Evolutionary conservation across 164 flowering plant genomes (phyloP), one percentile per base, ranked within the genome.

Genomic region (Vitis labrusca): DNA sequence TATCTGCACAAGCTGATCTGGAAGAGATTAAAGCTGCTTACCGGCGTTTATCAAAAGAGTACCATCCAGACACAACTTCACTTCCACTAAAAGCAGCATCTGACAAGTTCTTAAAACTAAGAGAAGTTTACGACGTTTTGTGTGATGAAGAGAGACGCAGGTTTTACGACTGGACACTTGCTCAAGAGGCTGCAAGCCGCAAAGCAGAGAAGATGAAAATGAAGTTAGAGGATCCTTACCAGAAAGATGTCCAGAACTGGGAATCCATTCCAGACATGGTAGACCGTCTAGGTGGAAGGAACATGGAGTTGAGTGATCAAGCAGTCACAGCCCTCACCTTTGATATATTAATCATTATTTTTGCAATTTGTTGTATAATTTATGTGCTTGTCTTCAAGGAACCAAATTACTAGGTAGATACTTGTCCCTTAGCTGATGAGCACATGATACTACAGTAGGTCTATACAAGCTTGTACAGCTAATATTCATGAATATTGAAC

Each of bases 1-100:
- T 93, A 67, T 47, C 87, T 11, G 83, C 88, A 44, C 83, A 79
- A 16, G 95, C 96, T 0, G 95, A 93, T 65, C 2, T 89, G 76
- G 98, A 93, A 79, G 97, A 93, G 75, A 93, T 93, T 10, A 93
- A 90, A 76, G 79, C 89, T 0, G 97, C 98, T 3, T 93, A 90
- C 74, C 54, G 97, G 30, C 78, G 93, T 58, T 74, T 93, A 61
- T 90, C 97, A 10, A 93, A 91, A 66, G 97, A 93, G 76, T 91
- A 91, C 75, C 98, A 93, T 74, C 98, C 98, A 0, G 97, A 93
- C 83, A 87, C 98, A 44, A 93, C 98, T 1, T 74, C 89, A 1
- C 91, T 93, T 5, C 97, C 98, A 15, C 56, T 93, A 10, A 85
- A 83, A 70, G 73, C 84, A 1, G 97, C 97, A 3, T 93, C 98